Evolutionary conservation across 176 grass and related monocot genomes (phyloP).

Genomic region (Cenchrus americanus): DNA sequence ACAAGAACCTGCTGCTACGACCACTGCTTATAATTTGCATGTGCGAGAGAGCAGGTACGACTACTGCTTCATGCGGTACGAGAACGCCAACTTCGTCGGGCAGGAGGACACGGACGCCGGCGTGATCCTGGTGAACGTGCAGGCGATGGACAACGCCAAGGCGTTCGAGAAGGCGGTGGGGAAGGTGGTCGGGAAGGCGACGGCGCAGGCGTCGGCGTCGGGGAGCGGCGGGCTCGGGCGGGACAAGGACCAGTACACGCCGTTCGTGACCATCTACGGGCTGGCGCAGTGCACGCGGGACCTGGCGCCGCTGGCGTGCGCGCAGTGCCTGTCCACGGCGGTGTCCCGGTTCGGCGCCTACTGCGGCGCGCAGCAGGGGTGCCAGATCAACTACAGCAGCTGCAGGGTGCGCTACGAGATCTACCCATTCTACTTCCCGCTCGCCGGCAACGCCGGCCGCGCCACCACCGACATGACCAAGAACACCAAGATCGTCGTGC

Average conservation of each 20-base stretch:
- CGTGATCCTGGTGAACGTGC: constrained; percentile 51
- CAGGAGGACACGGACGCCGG: constrained; percentile 45
- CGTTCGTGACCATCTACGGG: constrained; percentile 61
- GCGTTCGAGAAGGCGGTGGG: constrained; percentile 55
- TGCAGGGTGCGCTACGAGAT: constrained; percentile 80
- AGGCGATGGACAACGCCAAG: constrained; percentile 48
- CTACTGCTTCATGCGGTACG: constrained; percentile 77
- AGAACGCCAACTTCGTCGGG: constrained; percentile 52
- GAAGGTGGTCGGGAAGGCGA: constrained; percentile 38
- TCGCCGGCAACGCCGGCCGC: constrained; percentile 8
- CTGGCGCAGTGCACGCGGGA: constrained; percentile 80
- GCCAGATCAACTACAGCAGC: constrained; percentile 73
- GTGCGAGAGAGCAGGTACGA: constrained; percentile 45
- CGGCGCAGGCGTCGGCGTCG: constrained; percentile 41
- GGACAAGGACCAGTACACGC: constrained; percentile 54
- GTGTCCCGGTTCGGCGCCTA: constrained; percentile 52
- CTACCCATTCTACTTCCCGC: constrained; percentile 76
- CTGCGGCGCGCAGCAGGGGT: constrained; percentile 58
- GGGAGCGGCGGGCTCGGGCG: constrained; percentile 52
- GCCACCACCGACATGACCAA: constrained; percentile 45
- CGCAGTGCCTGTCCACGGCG: constrained; percentile 63
- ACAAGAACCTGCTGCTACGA: too few relatives aligned
- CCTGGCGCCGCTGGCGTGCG: constrained; percentile 44
- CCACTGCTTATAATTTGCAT: not conserved
- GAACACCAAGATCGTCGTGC: constrained; percentile 62